Conservation (phyloP, 306 rosid species). For the Phaseolus lunatus region DNA sequence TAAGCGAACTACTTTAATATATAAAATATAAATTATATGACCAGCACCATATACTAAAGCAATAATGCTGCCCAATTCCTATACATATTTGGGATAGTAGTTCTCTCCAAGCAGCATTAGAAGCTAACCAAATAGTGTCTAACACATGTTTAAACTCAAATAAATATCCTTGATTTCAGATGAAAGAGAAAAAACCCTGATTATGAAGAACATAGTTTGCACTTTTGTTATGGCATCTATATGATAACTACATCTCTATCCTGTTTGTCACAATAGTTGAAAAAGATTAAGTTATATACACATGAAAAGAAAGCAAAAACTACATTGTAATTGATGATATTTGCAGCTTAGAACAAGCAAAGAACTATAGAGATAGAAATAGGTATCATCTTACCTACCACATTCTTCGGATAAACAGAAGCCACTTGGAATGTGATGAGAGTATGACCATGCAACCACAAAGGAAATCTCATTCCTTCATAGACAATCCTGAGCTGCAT, state of each 20-base stretch:
- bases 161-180: background rate
- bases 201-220: background rate
- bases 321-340: slow-evolving; percentile 13
- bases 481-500: slow-evolving; percentile 81
- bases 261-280: slow-evolving; percentile 9
- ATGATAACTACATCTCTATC: slow-evolving; percentile 5
- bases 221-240: slow-evolving; percentile 7
- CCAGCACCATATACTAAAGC: slow-evolving; percentile 13
- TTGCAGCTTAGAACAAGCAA: slow-evolving; percentile 11
- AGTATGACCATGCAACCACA: slow-evolving; percentile 87
- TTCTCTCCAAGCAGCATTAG: slow-evolving; percentile 11
- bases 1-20: background rate
- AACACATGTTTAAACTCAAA: slow-evolving; percentile 13
- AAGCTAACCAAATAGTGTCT: slow-evolving; percentile 30
- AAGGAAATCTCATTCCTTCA: slow-evolving; percentile 92
- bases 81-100: slow-evolving; percentile 6
- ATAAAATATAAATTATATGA: slow-evolving; percentile 1
- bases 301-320: background rate
- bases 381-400: slow-evolving; percentile 87
- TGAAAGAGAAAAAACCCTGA: background rate
- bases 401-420: slow-evolving; percentile 80
- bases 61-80: slow-evolving; percentile 16
- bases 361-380: slow-evolving; percentile 37
- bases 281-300: slow-evolving; percentile 26
- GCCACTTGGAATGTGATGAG: slow-evolving; percentile 72